A percentile compares a stretch with the other conserved stretches of the same genome.
Evolutionary conservation across 768 basidiomycete species (phyloP).

Genomic region (Suillus fuscotomentosus): DNA sequence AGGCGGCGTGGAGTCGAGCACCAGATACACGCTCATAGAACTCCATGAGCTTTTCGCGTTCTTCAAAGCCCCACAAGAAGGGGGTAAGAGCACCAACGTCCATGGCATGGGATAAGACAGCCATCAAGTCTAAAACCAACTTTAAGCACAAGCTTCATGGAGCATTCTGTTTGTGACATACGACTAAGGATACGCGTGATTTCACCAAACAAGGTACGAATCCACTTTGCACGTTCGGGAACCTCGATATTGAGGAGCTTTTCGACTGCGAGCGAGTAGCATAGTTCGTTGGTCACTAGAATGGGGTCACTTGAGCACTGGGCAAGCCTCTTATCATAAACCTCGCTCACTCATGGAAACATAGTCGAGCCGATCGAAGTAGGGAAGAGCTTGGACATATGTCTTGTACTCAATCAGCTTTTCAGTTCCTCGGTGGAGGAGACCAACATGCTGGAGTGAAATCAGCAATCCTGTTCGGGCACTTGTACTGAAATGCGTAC

Average conservation of each 20-base stretch:
- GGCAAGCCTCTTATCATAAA: background rate
- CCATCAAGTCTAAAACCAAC: slow-evolving; percentile 77
- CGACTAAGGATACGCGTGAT: slow-evolving; percentile 95
- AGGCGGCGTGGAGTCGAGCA: slow-evolving; percentile 96
- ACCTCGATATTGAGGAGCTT: slow-evolving; percentile 97
- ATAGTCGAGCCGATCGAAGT: slow-evolving; percentile 98
- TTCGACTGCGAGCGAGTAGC: slow-evolving; percentile 96
- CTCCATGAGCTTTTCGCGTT: slow-evolving; percentile 99
- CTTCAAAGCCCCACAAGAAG: slow-evolving; percentile 99
- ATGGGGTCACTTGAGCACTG: slow-evolving; percentile 3
- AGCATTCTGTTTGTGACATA: slow-evolving; percentile 34
- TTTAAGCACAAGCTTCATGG: background rate
- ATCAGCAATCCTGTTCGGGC: background rate
- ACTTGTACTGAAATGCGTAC: slow-evolving; percentile 38
- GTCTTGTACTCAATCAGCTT: slow-evolving; percentile 99
- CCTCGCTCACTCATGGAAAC: slow-evolving; percentile 91
- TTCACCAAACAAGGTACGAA: slow-evolving; percentile 95
- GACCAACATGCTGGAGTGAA: slow-evolving; percentile 77
- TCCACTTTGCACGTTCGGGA: slow-evolving; percentile 97
- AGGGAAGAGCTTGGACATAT: slow-evolving; percentile 95
- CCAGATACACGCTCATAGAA: slow-evolving; percentile 99
- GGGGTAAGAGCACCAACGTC: slow-evolving; percentile 98
- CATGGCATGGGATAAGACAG: slow-evolving; percentile 92
- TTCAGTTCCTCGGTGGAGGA: slow-evolving; percentile 96
- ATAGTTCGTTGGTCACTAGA: slow-evolving; percentile 97